Base-by-base conservation (phyloP, 306 rosid genomes). In the Ammopiptanthus mongolicus region DNA sequence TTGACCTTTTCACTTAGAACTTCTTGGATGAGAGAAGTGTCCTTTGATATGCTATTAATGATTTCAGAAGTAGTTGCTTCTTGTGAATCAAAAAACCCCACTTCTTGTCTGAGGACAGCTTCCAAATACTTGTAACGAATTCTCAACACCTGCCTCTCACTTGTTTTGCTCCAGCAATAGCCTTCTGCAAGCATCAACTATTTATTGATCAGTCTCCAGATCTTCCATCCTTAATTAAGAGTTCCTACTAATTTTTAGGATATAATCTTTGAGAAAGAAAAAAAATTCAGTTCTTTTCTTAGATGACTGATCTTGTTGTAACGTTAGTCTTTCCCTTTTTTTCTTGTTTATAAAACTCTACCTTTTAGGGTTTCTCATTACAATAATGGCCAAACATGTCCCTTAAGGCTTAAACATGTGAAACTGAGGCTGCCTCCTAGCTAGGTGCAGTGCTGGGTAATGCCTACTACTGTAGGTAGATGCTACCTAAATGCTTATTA, bases 131-230 rank as follows among this genome's bases (percentile, higher is more conserved):
- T 91, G 85, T 88, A 90, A 1, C 97, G 91, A 82, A 95, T 90
- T 80, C 82, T 88, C 79, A 90, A 70, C 37, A 91, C 93, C 42
- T 87, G 98, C 44, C 98, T 87, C 85, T 95, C 98, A 10, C 97
- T 92, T 18, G 97, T 95, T 88, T 91, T 95, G 80, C 98, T 91
- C 98, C 98, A 95, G 59, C 98, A 95, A 50, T 87, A 91, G 2
- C 98, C 98, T 78, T 95, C 98, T 95, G 87, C 85, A 78, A 70
- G 62, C 57, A 76, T 46, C 68, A 47, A 23, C 15, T 59, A 5
- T 21, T 50, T 14, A 69, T 80, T n/a, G n/a, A n/a, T 29, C 33
- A 77, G 18, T 17, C 19, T 75, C 68, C n/a, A 50, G 47, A 63
- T 46, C 19, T 61, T 73, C 19, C 23, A 74, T 58, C 65, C 29